Evolutionary conservation across 2,329 filamentous ascomycete genomes (phyloP).

Genomic region (Fulvia fulva): DNA sequence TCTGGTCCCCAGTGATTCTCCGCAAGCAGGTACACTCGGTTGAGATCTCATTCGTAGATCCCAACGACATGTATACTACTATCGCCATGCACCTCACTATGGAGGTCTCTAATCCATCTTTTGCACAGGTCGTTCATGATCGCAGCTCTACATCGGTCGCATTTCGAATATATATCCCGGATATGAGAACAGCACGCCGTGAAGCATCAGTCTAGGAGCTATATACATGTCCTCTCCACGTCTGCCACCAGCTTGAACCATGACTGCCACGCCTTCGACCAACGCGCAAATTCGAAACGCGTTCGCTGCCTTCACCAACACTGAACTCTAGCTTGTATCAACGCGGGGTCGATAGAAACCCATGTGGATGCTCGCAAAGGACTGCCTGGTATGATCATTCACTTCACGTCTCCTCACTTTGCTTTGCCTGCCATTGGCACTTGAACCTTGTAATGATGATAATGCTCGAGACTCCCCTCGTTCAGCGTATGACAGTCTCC

Average conservation of each 20-base stretch:
- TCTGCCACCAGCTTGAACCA: neutral
- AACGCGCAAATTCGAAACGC: neutral
- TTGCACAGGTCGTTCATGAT: no score
- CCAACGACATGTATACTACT: no score
- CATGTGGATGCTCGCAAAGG: neutral
- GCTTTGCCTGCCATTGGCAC: neutral
- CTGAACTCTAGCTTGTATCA: neutral
- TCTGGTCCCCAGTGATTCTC: no score
- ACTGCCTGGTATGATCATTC: neutral
- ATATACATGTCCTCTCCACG: neutral
- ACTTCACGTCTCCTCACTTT: neutral
- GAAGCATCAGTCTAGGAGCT: neutral
- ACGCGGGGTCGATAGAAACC: neutral
- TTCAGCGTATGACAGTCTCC: neutral
- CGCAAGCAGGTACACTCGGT: no score
- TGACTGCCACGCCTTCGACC: neutral
- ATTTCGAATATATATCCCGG: no score
- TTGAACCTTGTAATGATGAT: neutral
- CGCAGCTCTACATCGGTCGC: no score
- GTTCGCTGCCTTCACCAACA: neutral
- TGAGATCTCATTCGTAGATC: no score
- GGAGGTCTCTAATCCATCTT: no score
- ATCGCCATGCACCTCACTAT: no score
- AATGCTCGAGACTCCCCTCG: neutral
- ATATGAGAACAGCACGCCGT: neutral